These are phyloP conservation scores for Scheffersomyces titani DNA, from an alignment of 1,139 yeast genomes.

Conservation along the genomic window DNA sequence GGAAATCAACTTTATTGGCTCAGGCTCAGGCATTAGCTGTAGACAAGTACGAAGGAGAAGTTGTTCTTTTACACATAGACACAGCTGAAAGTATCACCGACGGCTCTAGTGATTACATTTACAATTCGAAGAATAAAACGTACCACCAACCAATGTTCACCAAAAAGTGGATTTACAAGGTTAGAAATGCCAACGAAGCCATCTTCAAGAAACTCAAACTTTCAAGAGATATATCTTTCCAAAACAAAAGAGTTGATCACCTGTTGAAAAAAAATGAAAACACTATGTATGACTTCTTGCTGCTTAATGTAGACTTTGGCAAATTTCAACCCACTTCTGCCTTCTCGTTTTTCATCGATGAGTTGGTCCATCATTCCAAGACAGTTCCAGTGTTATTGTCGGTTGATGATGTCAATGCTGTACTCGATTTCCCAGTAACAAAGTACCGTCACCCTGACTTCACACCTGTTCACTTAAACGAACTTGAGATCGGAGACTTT, in stretches of 20 bases:
- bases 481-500: slow-evolving; percentile 67
- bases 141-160: slow-evolving; percentile 84
- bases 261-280: slow-evolving; percentile 43
- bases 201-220: slow-evolving; percentile 52
- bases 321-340: slow-evolving; percentile 34
- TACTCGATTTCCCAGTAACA: slow-evolving; percentile 58
- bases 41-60: slow-evolving; percentile 45
- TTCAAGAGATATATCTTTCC: slow-evolving; percentile 42
- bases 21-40: slow-evolving; percentile 66
- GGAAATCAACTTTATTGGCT: slow-evolving; percentile 73
- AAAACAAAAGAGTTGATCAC: slow-evolving; percentile 33
- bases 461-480: slow-evolving; percentile 57
- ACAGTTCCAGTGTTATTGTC: slow-evolving; percentile 65
- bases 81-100: slow-evolving; percentile 62
- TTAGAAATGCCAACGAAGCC: slow-evolving; percentile 57
- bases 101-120: slow-evolving; percentile 71
- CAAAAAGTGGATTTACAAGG: slow-evolving; percentile 58
- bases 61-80: slow-evolving; percentile 66
- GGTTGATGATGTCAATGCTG: slow-evolving; percentile 73
- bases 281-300: slow-evolving; percentile 42
- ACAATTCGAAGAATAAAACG: slow-evolving; percentile 46
- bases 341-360: slow-evolving; percentile 57
- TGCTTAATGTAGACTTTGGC: slow-evolving; percentile 43
- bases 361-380: slow-evolving; percentile 47
- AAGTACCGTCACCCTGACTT: slow-evolving; percentile 62